Conservation (phyloP, 768 basidiomycete genomes). For the Podaxis rugospora region DNA sequence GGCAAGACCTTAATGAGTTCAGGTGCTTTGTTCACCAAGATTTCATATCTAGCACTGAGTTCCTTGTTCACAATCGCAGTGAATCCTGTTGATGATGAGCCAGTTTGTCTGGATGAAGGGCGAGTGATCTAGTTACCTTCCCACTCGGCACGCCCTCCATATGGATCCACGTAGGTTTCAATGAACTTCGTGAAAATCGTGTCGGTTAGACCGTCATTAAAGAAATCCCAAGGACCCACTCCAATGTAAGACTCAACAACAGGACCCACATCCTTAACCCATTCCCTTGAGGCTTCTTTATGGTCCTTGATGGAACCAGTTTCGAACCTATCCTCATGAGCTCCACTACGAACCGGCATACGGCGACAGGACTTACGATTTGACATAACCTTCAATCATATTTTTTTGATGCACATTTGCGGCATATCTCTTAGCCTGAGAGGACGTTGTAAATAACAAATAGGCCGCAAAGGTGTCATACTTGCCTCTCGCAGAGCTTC, state of each 20-base stretch:
- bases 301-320: conserved; percentile 79
- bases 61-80: conserved; percentile 86
- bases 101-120: conserved; percentile 6
- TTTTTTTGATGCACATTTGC: conserved; percentile 68
- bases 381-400: conserved; percentile 77
- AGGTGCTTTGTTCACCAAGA: conserved; percentile 70
- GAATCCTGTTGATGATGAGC: conserved; percentile 51
- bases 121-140: conserved; percentile 49
- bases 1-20: conserved; percentile 77
- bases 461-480: neutral
- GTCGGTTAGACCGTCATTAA: neutral
- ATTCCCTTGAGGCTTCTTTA: conserved; percentile 69
- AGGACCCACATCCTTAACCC: conserved; percentile 86
- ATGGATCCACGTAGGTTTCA: conserved; percentile 86
- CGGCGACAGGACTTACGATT: conserved; percentile 47
- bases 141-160: conserved; percentile 90
- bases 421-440: conserved; percentile 66
- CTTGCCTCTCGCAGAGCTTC: conserved; percentile 56
- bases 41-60: conserved; percentile 78
- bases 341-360: neutral
- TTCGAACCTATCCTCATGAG: conserved; percentile 47
- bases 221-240: conserved; percentile 23
- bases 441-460: neutral
- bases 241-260: conserved; percentile 88
- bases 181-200: conserved; percentile 42